phyloP scores from a whole-genome alignment of 129 eudicot species.

The Flaveria ramosissima region DNA sequence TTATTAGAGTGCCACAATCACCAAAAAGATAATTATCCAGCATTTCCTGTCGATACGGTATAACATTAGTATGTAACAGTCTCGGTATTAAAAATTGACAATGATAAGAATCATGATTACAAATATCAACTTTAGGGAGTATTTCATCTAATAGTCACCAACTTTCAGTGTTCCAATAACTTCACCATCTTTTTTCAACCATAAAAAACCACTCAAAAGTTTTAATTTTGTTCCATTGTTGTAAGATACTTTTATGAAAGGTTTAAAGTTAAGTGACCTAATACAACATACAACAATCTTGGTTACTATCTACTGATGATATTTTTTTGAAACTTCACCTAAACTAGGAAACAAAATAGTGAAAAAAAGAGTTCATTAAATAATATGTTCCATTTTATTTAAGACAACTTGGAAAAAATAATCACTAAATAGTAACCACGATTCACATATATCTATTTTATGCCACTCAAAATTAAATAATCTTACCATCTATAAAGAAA shows the following conservation, averaged over 20 bases:
- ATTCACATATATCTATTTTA: not conserved
- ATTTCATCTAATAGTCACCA: no score
- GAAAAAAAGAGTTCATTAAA: not conserved
- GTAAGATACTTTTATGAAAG: no score
- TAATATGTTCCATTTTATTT: not conserved
- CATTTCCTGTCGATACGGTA: conserved; percentile 49
- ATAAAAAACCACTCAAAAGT: no score
- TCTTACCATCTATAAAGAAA: not conserved
- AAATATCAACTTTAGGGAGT: no score
- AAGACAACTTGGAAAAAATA: not conserved
- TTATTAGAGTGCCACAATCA: conserved; percentile 31
- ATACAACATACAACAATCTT: no score
- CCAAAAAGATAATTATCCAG: conserved; percentile 78
- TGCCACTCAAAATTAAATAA: not conserved
- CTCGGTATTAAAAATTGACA: not conserved
- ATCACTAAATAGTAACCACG: not conserved
- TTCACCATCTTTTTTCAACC: no score
- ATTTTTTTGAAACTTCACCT: no score
- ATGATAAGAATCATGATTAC: not conserved
- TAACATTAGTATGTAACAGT: conserved; percentile 9
- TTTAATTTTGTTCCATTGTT: no score
- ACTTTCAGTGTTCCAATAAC: no score
- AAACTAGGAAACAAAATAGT: not conserved
- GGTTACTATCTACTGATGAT: not conserved
- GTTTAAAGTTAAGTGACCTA: no score